Evolutionary conservation across 1,139 yeast genomes (phyloP).

Genomic region (Debaryomyces nepalensis): DNA sequence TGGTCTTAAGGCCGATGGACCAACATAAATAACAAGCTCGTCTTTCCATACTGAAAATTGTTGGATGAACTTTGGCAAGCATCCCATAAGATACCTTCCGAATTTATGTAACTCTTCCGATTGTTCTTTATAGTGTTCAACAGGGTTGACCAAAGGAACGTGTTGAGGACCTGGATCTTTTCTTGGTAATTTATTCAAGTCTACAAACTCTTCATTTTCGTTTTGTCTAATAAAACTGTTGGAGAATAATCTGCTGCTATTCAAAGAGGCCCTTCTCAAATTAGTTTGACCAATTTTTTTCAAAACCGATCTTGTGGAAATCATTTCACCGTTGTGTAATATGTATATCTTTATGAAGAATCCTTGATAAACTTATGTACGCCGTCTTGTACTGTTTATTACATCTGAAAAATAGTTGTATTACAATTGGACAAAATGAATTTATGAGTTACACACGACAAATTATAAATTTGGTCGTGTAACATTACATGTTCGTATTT

Average conservation of each 20-base stretch:
- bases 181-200: conserved; percentile 47
- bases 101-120: conserved; percentile 80
- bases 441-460: conserved; percentile 1
- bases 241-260: conserved; percentile 17
- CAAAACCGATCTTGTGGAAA: conserved; percentile 11
- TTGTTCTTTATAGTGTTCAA: conserved; percentile 72
- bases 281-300: conserved; percentile 13
- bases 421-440: conserved; percentile 17
- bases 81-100: conserved; percentile 78
- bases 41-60: conserved; percentile 91
- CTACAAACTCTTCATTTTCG: conserved; percentile 38
- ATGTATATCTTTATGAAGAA: not conserved
- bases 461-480: not conserved
- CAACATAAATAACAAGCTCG: conserved; percentile 76
- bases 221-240: conserved; percentile 14
- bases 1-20: conserved; percentile 77
- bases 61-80: conserved; percentile 82
- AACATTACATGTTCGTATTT: not conserved
- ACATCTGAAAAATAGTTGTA: conserved; percentile 15
- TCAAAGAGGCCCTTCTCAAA: conserved; percentile 11
- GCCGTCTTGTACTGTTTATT: not conserved
- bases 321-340: conserved; percentile 7
- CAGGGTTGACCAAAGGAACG: conserved; percentile 75
- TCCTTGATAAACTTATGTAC: conserved; percentile 3
- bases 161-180: conserved; percentile 39